These are phyloP conservation scores for Nepenthes mirabilis DNA, from an alignment of 148 eudicot species.

Conservation along the genomic window DNA sequence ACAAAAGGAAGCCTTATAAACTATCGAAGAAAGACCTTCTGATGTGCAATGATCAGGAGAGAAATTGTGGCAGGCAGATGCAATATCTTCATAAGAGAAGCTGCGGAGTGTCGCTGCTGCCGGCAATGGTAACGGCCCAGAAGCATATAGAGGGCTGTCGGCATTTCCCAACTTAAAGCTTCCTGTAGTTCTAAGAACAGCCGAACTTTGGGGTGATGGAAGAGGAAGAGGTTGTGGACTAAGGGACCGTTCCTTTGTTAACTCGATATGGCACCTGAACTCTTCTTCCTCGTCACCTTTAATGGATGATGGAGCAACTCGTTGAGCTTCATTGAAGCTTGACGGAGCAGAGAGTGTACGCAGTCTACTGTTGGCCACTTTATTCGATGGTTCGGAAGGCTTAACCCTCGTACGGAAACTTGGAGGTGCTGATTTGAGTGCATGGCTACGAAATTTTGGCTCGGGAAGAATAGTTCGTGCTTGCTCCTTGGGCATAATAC, in stretches of 20 bases:
- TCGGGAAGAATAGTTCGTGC: conserved; percentile 66
- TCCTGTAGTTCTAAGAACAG: conserved; percentile 31
- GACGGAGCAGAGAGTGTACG: conserved; percentile 84
- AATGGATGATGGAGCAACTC: conserved; percentile 40
- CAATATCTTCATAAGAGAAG: conserved; percentile 66
- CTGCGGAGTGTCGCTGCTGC: conserved; percentile 40
- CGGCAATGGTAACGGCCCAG: conserved; percentile 76
- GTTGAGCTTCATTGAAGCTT: conserved; percentile 52
- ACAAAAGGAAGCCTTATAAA: conserved; percentile 60
- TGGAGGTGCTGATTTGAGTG: conserved; percentile 81
- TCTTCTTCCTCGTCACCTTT: conserved; percentile 68
- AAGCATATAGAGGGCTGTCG: conserved; percentile 58
- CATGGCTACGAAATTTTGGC: conserved; percentile 36
- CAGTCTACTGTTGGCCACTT: conserved; percentile 20
- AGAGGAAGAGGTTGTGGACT: conserved; percentile 95
- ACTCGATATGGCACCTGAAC: conserved; percentile 17
- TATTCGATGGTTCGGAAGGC: conserved; percentile 29
- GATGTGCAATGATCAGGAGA: conserved; percentile 75
- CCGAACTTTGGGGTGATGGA: conserved; percentile 53
- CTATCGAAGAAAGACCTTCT: conserved; percentile 65
- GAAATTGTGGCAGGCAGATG: conserved; percentile 75
- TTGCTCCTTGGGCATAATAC: conserved; percentile 56
- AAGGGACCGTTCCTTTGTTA: conserved; percentile 44
- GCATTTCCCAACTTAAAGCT: conserved; percentile 53
- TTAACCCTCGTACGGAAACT: conserved; percentile 60